Evolutionary conservation across 1,284 basidiomycete genomes (phyloP), one percentile per base, ranked within the genome.

Genomic region (Fomitopsis schrenkii): DNA sequence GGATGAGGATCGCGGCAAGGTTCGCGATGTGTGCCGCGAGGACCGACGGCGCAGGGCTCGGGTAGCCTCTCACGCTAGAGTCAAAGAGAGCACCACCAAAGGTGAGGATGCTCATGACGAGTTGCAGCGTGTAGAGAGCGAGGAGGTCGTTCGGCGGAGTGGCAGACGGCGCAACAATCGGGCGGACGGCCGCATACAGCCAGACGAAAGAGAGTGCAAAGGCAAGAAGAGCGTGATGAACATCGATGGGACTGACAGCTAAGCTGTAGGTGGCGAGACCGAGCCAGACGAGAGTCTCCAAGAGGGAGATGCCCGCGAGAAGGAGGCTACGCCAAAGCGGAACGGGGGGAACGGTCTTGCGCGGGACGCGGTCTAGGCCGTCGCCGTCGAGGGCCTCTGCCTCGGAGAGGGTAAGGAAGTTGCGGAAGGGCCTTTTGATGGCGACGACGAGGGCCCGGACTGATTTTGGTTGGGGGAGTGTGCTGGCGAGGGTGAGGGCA

Each of bases 91-190:
- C 66, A 1, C 83, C 83, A 8, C 82, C 81, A 46, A 87, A 67
- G 5, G 77, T 74, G 3, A 88, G 64, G 0, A 75, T 58, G 1
- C 75, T 77, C 8, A 75, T 71, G 17, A 74, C 59, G 22, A 86
- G 70, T 48, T 85, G 77, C 2, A 80, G 57, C 26, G 77, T 30
- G 68, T 81, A 85, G 3, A 88, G 74, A 0, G 72, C 62, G 64
- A 87, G 79, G n/a, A 88, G 72, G 64, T 84, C 82, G 64, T 73
- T 80, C 5, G 84, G 83, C 0, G 81, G 77, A 0, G 83, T 84
- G 0, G 79, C 68, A 2, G 70, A 70, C 0, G 81, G 82, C 6
- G 67, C 67, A 9, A 76, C 59, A 42, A 79, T 65, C 2, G 82
- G 78, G n/a, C 77, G 75, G 36, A 79, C 59, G 33, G 78, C 70